Base-by-base conservation (phyloP, 208 protist genomes). In the Strigomonas culicis region DNA sequence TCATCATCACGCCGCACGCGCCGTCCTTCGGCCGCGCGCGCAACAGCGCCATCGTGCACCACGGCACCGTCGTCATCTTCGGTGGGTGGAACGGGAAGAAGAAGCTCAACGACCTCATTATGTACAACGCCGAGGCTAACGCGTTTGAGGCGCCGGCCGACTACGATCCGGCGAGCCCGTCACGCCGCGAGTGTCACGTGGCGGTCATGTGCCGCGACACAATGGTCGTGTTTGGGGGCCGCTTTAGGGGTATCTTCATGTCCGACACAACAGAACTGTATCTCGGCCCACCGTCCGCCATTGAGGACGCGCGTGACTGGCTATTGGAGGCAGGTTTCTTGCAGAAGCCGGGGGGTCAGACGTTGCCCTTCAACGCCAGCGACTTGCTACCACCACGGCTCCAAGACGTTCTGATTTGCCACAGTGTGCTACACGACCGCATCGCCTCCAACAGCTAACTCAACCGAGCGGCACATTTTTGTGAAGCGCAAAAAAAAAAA, bases 181-280 rank as follows among this genome's bases (percentile, higher is more conserved):
- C 86, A 0, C 73, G 86, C 6, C 82, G 90, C 11, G 90, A 95
- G 70, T 95, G 90, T 43, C 90, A 93, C 55, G 77, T 92, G 19
- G 84, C 90, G 17, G 86, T 93, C 24, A 72, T 91, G 43, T 92
- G 88, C 63, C 68, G 81, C 50, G 88, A 95, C 77, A 93, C 82
- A 36, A 91, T 95, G 86, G 73, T 95, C 21, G 82, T 95, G 13
- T 95, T 95, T 63, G 90, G 90, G 8, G 90, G 90, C n/a, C 86
- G 90, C 39, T 92, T 93, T 63, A 74, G 90, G 11, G 90, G 90
- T 46, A 71, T 74, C 27, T 93, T 93, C 63, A 93, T 95, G 83
- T 78, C 80, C 60, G 90, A 92, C 76, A 92, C 84, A 0, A 72
- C 77, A 30, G 88, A 91, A 66, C 72, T 94, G 13, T 81, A 86